Base-by-base conservation (phyloP, 2,329 filamentous ascomycete genomes). In the Graphilbum sp. region DNA sequence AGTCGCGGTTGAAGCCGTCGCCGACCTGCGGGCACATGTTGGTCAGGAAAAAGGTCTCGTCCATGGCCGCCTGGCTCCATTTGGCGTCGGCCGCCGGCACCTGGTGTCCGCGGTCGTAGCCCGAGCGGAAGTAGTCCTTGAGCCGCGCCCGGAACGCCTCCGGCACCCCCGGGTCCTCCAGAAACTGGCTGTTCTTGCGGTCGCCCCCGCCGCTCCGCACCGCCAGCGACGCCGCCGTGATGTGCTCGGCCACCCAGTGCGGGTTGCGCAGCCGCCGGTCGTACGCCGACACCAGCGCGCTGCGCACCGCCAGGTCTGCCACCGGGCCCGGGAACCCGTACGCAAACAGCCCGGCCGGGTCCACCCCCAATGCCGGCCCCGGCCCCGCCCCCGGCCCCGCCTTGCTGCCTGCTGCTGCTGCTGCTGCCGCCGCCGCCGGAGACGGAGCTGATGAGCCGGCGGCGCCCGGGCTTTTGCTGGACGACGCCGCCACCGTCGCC, bases 21-120 rank as follows among this genome's bases (percentile, higher is more conserved):
- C 90, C 90, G 23, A 98, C 90, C 62, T 98, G 90, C 24, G 90
- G 90, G 54, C 87, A 94, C 87, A 98, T 98, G 63, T 98, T 98
- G 54, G 72, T 79, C 40, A 98, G 70, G 52, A 75, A 79, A 54
- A 98, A 98, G 3, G 90, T 98, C 41, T 83, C 84, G 60, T 98
- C 76, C 85, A 98, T 94, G 46, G 90, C 87, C 27, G 72, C 59
- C 60, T 98, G 90, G 45, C 77, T 83, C 87, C 90, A 98, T 63
- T 92, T 93, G 40, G 82, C 84, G 60, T 98, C 90, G 31, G 90
- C 90, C 6, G 90, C 90, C 10, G 90, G 90, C 10, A 96, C 88
- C 62, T 98, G 90, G 62, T 98, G 90, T 43, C 90, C 90, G 29
- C 90, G 75, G 59, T 98, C 90, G 58, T 92, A 98, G 51, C 90